A percentile compares a stretch with the other conserved stretches of the same genome.
phyloP scores from a whole-genome alignment of 2,329 filamentous ascomycete species.

The Colletotrichum higginsianum region DNA sequence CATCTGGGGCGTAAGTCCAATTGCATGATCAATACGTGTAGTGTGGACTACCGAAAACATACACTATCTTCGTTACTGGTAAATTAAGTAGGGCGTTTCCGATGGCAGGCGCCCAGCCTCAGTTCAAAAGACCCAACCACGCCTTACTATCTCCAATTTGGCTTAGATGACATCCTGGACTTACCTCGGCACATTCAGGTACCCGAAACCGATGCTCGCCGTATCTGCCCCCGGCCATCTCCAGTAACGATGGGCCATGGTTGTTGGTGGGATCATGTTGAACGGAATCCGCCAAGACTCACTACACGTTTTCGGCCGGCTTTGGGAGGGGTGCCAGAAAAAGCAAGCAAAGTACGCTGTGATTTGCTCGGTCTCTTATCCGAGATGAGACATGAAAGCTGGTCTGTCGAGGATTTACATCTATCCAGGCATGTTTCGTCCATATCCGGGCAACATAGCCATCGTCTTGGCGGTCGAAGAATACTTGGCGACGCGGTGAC shows the following conservation, averaged over 20 bases:
- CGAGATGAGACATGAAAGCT: neutral
- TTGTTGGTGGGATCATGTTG: neutral
- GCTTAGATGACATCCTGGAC: neutral
- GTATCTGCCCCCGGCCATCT: too few relatives aligned
- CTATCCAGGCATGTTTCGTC: conserved; percentile 14
- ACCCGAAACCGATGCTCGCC: neutral
- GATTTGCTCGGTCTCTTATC: too few relatives aligned
- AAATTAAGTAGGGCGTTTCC: neutral
- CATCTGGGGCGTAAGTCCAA: rapidly evolving
- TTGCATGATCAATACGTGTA: neutral
- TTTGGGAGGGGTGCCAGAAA: neutral
- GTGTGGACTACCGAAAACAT: too few relatives aligned
- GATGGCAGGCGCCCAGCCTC: too few relatives aligned
- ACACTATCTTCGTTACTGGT: too few relatives aligned
- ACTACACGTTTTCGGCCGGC: conserved; percentile 19
- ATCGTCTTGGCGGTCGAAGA: conserved; percentile 14
- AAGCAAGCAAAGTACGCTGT: neutral
- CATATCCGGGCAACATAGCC: conserved; percentile 27
- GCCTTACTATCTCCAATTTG: too few relatives aligned
- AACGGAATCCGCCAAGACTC: neutral
- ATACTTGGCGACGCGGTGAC: conserved; percentile 3
- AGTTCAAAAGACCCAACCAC: too few relatives aligned
- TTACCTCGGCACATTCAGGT: neutral
- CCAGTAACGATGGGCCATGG: neutral
- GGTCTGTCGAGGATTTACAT: conserved; percentile 19